Conservation (phyloP, 768 basidiomycete genomes). For the Trichaptum fuscoviolaceum region DNA sequence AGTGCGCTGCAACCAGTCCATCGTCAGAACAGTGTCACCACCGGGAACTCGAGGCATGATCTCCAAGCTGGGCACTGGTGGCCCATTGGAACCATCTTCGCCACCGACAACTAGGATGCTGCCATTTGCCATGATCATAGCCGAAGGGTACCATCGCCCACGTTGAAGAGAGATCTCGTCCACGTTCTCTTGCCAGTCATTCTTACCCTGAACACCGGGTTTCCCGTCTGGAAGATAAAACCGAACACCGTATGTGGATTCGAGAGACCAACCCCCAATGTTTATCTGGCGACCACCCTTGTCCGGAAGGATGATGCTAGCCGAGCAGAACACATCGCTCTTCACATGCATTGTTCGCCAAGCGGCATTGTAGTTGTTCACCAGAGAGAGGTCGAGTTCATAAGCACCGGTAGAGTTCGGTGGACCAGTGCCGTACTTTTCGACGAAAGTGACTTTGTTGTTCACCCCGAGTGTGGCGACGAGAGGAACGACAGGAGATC, state of each 20-base stretch:
- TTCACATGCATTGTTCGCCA: slow-evolving; percentile 78
- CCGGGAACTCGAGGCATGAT: slow-evolving; percentile 62
- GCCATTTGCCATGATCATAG: slow-evolving; percentile 67
- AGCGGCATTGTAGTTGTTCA: slow-evolving; percentile 35
- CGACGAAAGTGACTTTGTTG: slow-evolving; percentile 76
- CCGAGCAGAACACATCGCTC: slow-evolving; percentile 79
- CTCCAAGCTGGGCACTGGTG: slow-evolving; percentile 65
- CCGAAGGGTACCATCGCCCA: slow-evolving; percentile 72
- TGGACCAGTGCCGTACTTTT: slow-evolving; percentile 56
- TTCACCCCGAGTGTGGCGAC: slow-evolving; percentile 75
- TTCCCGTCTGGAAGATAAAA: slow-evolving; percentile 67
- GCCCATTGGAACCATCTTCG: slow-evolving; percentile 65
- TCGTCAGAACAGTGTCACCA: slow-evolving; percentile 53
- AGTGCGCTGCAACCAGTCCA: slow-evolving; percentile 65
- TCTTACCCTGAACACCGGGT: slow-evolving; percentile 64
- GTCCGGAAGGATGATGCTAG: slow-evolving; percentile 67
- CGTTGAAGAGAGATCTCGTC: slow-evolving; percentile 53
- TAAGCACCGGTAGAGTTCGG: slow-evolving; percentile 72
- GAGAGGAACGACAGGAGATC: slow-evolving; percentile 65
- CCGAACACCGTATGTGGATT: slow-evolving; percentile 68
- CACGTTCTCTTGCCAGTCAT: slow-evolving; percentile 76
- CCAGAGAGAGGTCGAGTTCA: slow-evolving; percentile 64
- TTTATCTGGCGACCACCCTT: slow-evolving; percentile 61
- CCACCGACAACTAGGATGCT: slow-evolving; percentile 72
- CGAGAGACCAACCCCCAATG: slow-evolving; percentile 65